phyloP scores from a whole-genome alignment of 257 asterid genomes.

The Przewalskia tangutica region DNA sequence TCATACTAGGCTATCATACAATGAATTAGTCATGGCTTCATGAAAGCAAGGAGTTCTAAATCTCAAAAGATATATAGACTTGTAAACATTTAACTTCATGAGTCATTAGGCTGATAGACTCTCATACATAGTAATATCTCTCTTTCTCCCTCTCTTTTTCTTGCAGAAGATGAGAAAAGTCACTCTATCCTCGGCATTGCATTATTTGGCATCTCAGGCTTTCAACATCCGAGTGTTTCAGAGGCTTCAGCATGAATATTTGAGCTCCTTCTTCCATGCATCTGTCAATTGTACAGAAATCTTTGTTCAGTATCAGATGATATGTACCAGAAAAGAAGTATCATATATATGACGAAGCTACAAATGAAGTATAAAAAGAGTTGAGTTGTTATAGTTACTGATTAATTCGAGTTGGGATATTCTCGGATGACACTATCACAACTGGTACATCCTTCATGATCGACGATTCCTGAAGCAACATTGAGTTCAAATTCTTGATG shows the following conservation, averaged over 20 bases:
- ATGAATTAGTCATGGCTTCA: not conserved
- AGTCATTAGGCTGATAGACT: not conserved
- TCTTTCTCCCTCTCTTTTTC: not conserved
- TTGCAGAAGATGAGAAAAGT: not conserved
- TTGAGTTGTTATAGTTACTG: constrained; percentile 17
- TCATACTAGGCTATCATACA: not conserved
- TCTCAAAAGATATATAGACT: not conserved
- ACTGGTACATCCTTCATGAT: constrained; percentile 50
- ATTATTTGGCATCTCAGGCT: constrained; percentile 33
- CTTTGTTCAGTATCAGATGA: not conserved
- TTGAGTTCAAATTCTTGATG: not conserved
- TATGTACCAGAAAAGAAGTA: too few species aligned
- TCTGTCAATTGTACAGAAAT: constrained; percentile 12
- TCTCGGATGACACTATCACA: constrained; percentile 54
- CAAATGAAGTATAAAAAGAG: not conserved
- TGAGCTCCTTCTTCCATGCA: constrained; percentile 57
- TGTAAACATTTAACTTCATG: not conserved
- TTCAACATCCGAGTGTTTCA: constrained; percentile 42
- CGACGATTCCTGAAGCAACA: constrained; percentile 32
- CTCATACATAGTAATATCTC: not conserved
- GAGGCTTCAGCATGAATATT: constrained; percentile 60
- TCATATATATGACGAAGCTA: not conserved
- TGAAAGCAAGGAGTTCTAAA: not conserved
- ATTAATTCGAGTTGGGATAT: constrained; percentile 47
- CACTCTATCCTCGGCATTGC: constrained; percentile 12